These are phyloP conservation scores for Lojkania enalia DNA, from an alignment of 2,329 filamentous ascomycete species.

Conservation along the genomic window DNA sequence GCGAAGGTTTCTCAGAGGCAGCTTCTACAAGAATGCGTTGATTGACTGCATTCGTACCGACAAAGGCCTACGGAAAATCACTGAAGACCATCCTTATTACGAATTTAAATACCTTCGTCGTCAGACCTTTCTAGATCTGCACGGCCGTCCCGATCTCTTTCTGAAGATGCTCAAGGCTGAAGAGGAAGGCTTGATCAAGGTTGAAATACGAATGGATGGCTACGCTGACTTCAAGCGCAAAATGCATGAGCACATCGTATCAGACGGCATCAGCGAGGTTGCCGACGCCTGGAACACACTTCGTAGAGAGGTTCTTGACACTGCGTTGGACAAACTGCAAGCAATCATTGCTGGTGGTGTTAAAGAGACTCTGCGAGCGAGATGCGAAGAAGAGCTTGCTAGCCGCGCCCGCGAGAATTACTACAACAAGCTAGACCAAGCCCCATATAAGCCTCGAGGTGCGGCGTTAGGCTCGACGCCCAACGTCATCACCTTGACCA, in stretches of 20 bases:
- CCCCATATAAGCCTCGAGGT: constrained; percentile 92
- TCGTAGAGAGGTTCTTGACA: constrained; percentile 79
- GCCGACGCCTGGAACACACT: constrained; percentile 95
- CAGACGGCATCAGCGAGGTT: constrained; percentile 92
- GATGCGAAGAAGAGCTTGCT: constrained; percentile 92
- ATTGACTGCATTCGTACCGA: constrained; percentile 90
- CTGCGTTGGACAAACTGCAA: constrained; percentile 80
- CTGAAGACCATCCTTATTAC: constrained; percentile 94
- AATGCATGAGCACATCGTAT: constrained; percentile 82
- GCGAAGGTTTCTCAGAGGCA: constrained; percentile 80
- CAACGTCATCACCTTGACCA: constrained; percentile 83
- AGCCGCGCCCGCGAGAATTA: constrained; percentile 87
- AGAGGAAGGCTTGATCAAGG: constrained; percentile 87
- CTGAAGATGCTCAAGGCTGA: constrained; percentile 98
- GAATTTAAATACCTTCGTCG: constrained; percentile 96
- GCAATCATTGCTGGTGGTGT: constrained; percentile 85
- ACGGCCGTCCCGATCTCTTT: constrained; percentile 83
- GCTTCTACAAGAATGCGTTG: constrained; percentile 80
- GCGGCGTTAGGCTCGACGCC: constrained; percentile 87
- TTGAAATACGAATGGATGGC: constrained; percentile 76
- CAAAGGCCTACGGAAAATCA: constrained; percentile 90
- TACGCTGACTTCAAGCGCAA: constrained; percentile 75
- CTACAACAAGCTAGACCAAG: constrained; percentile 87
- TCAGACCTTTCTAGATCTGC: constrained; percentile 80
- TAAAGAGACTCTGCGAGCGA: constrained; percentile 90